phyloP scores from a whole-genome alignment of 73 alveolate genomes.

The Tetrahymena malaccensis region DNA sequence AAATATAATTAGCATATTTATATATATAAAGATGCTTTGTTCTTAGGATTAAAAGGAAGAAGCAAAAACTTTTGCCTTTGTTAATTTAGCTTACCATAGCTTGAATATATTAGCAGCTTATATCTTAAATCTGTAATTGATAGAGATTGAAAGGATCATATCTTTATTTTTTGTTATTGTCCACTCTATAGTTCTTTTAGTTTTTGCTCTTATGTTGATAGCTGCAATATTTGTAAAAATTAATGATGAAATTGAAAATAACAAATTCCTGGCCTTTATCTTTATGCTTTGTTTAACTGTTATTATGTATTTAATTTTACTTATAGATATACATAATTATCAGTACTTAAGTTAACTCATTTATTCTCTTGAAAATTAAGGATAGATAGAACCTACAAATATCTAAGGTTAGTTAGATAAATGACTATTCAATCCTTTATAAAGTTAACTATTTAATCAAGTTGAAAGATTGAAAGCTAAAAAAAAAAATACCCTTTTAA shows the following conservation, averaged over 20 bases:
- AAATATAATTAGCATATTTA: not conserved
- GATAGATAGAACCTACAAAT: too few relatives aligned
- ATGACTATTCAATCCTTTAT: not conserved
- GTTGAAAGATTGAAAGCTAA: not conserved
- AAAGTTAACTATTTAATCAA: too few relatives aligned
- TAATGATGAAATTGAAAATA: too few relatives aligned
- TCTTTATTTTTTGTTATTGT: not conserved
- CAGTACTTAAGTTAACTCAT: not conserved
- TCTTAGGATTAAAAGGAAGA: not conserved
- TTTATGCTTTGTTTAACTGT: not conserved
- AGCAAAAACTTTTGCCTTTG: too few relatives aligned
- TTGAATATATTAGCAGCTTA: not conserved
- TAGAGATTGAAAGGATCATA: not conserved
- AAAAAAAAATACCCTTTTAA: too few relatives aligned
- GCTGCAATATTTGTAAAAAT: not conserved
- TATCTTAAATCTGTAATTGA: not conserved
- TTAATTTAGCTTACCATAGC: not conserved
- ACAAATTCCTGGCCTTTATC: too few relatives aligned
- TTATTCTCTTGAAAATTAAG: not conserved
- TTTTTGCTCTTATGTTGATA: too few relatives aligned
- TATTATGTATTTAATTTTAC: too few relatives aligned
- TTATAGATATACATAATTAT: not conserved
- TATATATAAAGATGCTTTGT: too few relatives aligned
- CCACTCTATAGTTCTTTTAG: not conserved
- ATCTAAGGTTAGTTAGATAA: too few relatives aligned